phyloP scores from a whole-genome alignment of 2,329 filamentous ascomycete genomes.

The Aplosporella prunicola region DNA sequence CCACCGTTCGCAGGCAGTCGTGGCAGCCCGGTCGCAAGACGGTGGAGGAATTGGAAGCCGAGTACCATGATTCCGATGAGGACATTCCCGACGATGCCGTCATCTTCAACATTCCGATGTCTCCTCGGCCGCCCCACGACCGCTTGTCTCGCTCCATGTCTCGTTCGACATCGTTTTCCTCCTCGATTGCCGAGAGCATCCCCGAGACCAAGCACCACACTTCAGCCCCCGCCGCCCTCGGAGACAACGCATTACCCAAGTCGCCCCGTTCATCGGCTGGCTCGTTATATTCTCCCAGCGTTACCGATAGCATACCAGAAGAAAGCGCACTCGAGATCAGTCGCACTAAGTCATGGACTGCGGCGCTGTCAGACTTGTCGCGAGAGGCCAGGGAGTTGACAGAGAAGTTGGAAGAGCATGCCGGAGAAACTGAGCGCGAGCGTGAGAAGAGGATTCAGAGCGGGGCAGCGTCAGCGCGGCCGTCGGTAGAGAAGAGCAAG shows the following conservation, averaged over 20 bases:
- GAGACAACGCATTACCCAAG: slow-evolving; percentile 15
- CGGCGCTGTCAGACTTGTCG: slow-evolving; percentile 58
- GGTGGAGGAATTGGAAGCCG: slow-evolving; percentile 60
- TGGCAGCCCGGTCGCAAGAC: slow-evolving; percentile 67
- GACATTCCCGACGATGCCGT: slow-evolving; percentile 68
- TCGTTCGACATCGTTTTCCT: slow-evolving; percentile 16
- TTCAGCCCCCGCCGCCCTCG: slow-evolving; percentile 16
- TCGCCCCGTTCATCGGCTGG: slow-evolving; percentile 8
- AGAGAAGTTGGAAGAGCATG: slow-evolving; percentile 70
- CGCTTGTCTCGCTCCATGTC: slow-evolving; percentile 22
- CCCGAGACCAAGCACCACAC: slow-evolving; percentile 13
- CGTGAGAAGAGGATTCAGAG: slow-evolving; percentile 45
- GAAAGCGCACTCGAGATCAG: slow-evolving; percentile 3
- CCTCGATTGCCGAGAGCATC: slow-evolving; percentile 19
- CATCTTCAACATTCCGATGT: slow-evolving; percentile 74
- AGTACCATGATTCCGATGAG: slow-evolving; percentile 71
- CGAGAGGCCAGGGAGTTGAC: slow-evolving; percentile 66
- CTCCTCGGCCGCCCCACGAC: slow-evolving; percentile 43
- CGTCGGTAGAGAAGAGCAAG: slow-evolving; percentile 39
- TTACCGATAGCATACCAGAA: slow-evolving; percentile 10
- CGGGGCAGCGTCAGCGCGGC: slow-evolving; percentile 26
- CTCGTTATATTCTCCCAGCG: slow-evolving; percentile 4
- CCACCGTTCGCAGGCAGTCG: slow-evolving; percentile 38
- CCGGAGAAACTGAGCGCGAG: slow-evolving; percentile 48
- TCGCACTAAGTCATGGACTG: slow-evolving; percentile 65